Base-by-base conservation (phyloP, 257 asterid genomes). In the Coffea eugenioides region DNA sequence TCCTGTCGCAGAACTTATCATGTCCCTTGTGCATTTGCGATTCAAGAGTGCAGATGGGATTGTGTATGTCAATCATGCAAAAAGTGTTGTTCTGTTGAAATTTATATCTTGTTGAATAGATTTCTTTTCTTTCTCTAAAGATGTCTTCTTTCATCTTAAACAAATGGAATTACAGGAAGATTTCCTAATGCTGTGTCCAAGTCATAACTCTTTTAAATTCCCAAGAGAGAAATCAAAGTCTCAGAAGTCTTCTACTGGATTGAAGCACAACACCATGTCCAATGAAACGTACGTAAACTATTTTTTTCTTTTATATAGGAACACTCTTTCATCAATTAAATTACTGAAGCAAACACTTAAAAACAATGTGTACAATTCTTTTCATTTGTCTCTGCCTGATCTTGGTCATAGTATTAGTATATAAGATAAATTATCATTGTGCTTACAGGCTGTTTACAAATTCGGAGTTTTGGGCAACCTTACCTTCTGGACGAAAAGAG, bases 1-100 rank as follows among this genome's bases (percentile, higher is more conserved):
- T 90, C 97, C 66, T 95, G 99, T 83, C 85, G 95, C 79, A 90
- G 85, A 88, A 95, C 88, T 67, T 95, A 93, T 88, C 99, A 95
- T 2, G 88, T 87, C n/a, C 98, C 97, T 75, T 95, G 99, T 87
- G 98, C 99, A 57, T 76, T 83, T 81, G 89, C 84, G 68, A 81
- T 86, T 76, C 85, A 83, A 71, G 94, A 81, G 70, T 95, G 98
- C 91, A 90, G 95, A 91, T 93, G 98, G 98, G 92, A 92, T 69
- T 83, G 88, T 90, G 99, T 95, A 85, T 71, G 97, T 83, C 74
- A 31, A 64, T 82, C 69, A 10, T 71, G 56, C 68, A 74, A 15
- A 65, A 31, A 64, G 20, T 71, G 27, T 45, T 62, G 31, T 36
- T 76, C 9, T 67, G 23, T 23, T 72, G 34, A 20, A 54, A 59